Base-by-base conservation (phyloP, 108 stramenopile species). In the Pseudonitzschia multistriata region DNA sequence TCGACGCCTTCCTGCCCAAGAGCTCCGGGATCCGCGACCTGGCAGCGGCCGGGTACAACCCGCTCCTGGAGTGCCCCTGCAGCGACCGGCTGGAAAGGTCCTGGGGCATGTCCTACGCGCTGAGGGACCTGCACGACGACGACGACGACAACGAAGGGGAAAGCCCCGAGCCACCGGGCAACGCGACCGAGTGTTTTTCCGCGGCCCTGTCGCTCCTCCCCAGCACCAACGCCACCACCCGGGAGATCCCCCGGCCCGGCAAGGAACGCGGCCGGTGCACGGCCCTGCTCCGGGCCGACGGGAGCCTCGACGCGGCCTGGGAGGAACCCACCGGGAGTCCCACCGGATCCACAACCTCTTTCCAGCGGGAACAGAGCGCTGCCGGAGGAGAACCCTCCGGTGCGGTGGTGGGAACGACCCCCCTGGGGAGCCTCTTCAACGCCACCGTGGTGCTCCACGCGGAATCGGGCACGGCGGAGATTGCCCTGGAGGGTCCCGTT, bases 21-120 rank as follows among this genome's bases (percentile, higher is more conserved):
- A 62, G 28, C 28, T 71, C 69, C 24, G 67, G 50, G n/a, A 74
- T 79, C 47, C 71, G 49, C 29, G 25, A 49, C 21, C 22, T 59
- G n/a, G 3, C 15, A n/a, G 35, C 39, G n/a, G 69, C 79, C 14
- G 63, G 62, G 1, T 79, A 79, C 64, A 79, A 67, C 39, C 73
- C 73, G 15, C 52, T 79, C 1, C 2, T 79, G 35, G 79, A 79
- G 61, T 79, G 79, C 48, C 79, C 80, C 14, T 81, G 80, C 49
- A 68, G 39, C 17, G 71, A 76, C 49, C 74, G 75, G 6, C 21
- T 71, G n/a, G 36, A 39, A 7, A 71, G 63, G 36, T 36, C 64
- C 22, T 72, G 54, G 70, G 40, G 35, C 0, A 77, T 72, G 70
- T 71, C 70, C 0, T 77, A 77, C 42, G 24, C 24, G 10, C 19